Evolutionary conservation across 805 yeast genomes (phyloP).

Genomic region (Myxozyma neotropica): DNA sequence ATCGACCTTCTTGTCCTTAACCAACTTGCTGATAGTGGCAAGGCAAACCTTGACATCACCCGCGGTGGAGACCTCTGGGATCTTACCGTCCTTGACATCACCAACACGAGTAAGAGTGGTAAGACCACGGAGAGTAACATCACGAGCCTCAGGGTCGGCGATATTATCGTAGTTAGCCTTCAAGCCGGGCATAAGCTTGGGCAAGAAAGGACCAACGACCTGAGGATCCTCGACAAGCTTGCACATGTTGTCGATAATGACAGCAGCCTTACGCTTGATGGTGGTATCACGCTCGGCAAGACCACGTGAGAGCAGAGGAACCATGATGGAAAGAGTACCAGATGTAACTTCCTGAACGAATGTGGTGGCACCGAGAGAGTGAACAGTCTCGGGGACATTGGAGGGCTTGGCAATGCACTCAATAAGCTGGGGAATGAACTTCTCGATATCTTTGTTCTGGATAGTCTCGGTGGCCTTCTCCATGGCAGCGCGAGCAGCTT

Average conservation of each 20-base stretch:
- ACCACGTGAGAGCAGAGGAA: slow-evolving; percentile 98
- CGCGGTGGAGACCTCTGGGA: slow-evolving; percentile 98
- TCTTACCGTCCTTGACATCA: slow-evolving; percentile 84
- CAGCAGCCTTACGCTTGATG: slow-evolving; percentile 99
- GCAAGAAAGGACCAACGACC: slow-evolving; percentile 99
- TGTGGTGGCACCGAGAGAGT: slow-evolving; percentile 98
- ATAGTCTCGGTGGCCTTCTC: slow-evolving; percentile 96
- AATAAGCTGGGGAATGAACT: slow-evolving; percentile 97
- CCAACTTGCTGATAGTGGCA: slow-evolving; percentile 73
- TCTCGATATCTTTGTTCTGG: slow-evolving; percentile 99
- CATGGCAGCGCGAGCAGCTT: slow-evolving; percentile 94
- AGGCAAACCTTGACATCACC: slow-evolving; percentile 93
- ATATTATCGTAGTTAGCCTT: slow-evolving; percentile 91
- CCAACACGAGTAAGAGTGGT: slow-evolving; percentile 98
- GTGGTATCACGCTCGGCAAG: slow-evolving; percentile 99
- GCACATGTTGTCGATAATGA: slow-evolving; percentile 99
- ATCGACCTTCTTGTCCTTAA: slow-evolving; percentile 61
- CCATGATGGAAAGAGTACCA: slow-evolving; percentile 99
- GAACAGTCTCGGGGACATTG: slow-evolving; percentile 98
- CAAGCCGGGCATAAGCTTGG: slow-evolving; percentile 92
- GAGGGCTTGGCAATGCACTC: slow-evolving; percentile 96
- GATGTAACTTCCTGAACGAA: slow-evolving; percentile 99
- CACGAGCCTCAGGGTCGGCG: slow-evolving; percentile 99
- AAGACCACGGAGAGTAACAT: slow-evolving; percentile 95
- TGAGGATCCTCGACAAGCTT: slow-evolving; percentile 99